A percentile compares a stretch with the other conserved stretches of the same genome.
Evolutionary conservation across 2,329 filamentous ascomycete species (phyloP).

Genomic region (Aspergillus sp.): DNA sequence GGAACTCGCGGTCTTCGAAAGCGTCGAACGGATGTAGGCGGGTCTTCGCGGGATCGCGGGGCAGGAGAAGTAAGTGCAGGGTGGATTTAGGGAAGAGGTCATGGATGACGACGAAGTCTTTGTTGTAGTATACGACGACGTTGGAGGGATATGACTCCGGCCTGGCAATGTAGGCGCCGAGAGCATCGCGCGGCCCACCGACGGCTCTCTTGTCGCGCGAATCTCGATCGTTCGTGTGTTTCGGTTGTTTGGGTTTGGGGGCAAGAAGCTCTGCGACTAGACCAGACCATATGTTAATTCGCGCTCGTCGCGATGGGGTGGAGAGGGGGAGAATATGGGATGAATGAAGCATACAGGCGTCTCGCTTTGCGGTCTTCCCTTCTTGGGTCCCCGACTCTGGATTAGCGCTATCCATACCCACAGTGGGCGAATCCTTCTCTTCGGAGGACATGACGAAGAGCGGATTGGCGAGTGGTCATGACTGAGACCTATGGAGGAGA

Average conservation of each 20-base stretch:
- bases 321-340: background rate
- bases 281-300: conserved; percentile 3
- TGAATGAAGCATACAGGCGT: conserved; percentile 33
- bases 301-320: background rate
- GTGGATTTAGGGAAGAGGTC: conserved; percentile 85
- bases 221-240: conserved; percentile 18
- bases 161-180: conserved; percentile 65
- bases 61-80: conserved; percentile 84
- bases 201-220: conserved; percentile 22
- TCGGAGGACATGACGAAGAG: background rate
- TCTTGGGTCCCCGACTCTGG: conserved; percentile 1
- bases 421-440: conserved; percentile 1
- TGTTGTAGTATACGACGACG: conserved; percentile 64
- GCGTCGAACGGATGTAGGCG: conserved; percentile 73
- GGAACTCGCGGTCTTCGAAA: conserved; percentile 69
- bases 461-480: background rate
- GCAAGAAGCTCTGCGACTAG: conserved; percentile 58
- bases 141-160: conserved; percentile 61
- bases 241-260: conserved; percentile 45
- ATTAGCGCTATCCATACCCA: conserved; percentile 10
- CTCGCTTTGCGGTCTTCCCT: conserved; percentile 31
- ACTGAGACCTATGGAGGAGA: too few relatives aligned
- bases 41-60: conserved; percentile 63
- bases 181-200: conserved; percentile 57
- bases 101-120: conserved; percentile 72